A percentile compares a stretch with the other conserved stretches of the same genome.
Evolutionary conservation across 352 stramenopile species (phyloP).

Genomic region (Plasmopara viticola): DNA sequence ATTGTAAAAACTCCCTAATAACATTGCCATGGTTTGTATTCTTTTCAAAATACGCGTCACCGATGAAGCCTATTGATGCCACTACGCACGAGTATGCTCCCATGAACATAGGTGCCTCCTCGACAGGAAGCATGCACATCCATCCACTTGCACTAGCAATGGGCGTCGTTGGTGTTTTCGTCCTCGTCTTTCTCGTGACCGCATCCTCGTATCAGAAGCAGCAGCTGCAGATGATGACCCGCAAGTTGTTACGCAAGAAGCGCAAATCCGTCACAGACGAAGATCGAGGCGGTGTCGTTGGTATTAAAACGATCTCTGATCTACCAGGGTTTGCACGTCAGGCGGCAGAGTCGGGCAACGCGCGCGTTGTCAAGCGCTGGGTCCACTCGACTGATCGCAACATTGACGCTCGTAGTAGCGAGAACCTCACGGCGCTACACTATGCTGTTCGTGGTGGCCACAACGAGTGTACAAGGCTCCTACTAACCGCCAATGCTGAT

Average conservation of each 20-base stretch:
- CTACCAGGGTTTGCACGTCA: slow-evolving; percentile 60
- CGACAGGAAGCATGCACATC: slow-evolving; percentile 24
- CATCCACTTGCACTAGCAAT: slow-evolving; percentile 66
- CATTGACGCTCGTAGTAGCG: slow-evolving; percentile 54
- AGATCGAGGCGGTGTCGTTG: slow-evolving; percentile 15
- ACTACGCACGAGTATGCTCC: slow-evolving; percentile 23
- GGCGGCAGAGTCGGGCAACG: slow-evolving; percentile 68
- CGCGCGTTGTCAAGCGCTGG: slow-evolving; percentile 77
- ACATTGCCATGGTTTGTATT: too few species aligned
- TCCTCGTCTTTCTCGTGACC: slow-evolving; percentile 56
- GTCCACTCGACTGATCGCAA: slow-evolving; percentile 61
- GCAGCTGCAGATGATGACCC: slow-evolving; percentile 71
- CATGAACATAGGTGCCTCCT: slow-evolving; percentile 18
- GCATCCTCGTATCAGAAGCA: slow-evolving; percentile 77
- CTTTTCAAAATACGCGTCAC: background rate
- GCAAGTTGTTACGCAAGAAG: slow-evolving; percentile 71
- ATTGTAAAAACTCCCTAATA: too few species aligned
- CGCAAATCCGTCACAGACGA: slow-evolving; percentile 36
- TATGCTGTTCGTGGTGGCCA: slow-evolving; percentile 69
- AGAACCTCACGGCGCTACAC: slow-evolving; percentile 79
- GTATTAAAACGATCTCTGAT: slow-evolving; percentile 23
- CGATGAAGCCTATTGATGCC: slow-evolving; percentile 22
- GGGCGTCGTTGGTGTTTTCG: slow-evolving; percentile 49
- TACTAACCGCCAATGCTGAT: slow-evolving; percentile 55
- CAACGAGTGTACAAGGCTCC: slow-evolving; percentile 67